These are phyloP conservation scores for Curvularia sp. DNA, from an alignment of 2,329 filamentous ascomycete genomes.

Conservation along the genomic window DNA sequence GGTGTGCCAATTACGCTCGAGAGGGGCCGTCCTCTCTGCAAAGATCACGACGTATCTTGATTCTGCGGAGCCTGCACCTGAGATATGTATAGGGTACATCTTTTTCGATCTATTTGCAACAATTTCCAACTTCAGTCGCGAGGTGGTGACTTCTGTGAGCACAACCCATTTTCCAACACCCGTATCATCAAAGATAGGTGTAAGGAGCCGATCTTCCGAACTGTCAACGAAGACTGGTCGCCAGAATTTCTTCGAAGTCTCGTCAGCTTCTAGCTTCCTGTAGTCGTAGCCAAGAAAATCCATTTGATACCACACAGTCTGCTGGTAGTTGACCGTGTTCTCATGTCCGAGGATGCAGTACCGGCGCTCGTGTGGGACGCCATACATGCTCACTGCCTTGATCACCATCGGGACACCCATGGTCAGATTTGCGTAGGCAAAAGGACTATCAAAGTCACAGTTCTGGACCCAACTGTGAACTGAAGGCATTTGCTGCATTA, in stretches of 20 bases:
- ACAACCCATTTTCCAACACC: slow-evolving; percentile 30
- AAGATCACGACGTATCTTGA: slow-evolving; percentile 31
- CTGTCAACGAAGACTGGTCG: slow-evolving; percentile 28
- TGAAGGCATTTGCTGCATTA: slow-evolving; percentile 24
- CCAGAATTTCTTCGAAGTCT: slow-evolving; percentile 33
- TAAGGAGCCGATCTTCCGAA: slow-evolving; percentile 22
- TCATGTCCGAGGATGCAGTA: slow-evolving; percentile 32
- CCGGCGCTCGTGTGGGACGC: slow-evolving; percentile 19
- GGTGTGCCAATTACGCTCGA: slow-evolving; percentile 27
- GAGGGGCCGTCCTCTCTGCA: slow-evolving; percentile 21
- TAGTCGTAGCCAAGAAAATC: slow-evolving; percentile 13
- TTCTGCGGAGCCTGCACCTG: slow-evolving; percentile 17
- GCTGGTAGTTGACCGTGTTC: slow-evolving; percentile 22
- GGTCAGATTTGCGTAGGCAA: not conserved
- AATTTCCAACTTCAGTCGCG: slow-evolving; percentile 25
- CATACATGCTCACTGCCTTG: slow-evolving; percentile 29
- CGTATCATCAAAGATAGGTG: slow-evolving; percentile 31
- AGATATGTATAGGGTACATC: slow-evolving; percentile 25
- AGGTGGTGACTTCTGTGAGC: slow-evolving; percentile 19
- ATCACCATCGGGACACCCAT: slow-evolving; percentile 16
- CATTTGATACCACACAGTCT: slow-evolving; percentile 25
- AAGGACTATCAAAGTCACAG: slow-evolving; percentile 23
- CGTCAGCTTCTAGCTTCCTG: slow-evolving; percentile 10
- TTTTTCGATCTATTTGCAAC: slow-evolving; percentile 15
- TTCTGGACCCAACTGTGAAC: slow-evolving; percentile 17